Evolutionary conservation across 2,329 filamentous ascomycete species (phyloP).

Genomic region (Penicillium sp.): DNA sequence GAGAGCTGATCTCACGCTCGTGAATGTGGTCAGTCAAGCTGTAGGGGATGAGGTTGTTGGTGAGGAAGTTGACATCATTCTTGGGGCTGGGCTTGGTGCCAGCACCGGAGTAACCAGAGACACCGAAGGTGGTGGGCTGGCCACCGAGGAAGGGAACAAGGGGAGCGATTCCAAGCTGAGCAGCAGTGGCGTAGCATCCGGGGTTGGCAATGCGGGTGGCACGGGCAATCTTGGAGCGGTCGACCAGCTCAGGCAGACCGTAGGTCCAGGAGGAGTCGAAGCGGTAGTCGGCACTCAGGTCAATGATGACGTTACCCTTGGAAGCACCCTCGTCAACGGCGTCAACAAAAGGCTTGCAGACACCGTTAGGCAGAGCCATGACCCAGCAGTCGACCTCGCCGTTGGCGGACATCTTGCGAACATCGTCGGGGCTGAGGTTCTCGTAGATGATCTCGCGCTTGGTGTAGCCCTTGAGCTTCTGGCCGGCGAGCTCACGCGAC

Average conservation of each 20-base stretch:
- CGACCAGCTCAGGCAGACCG: constrained; percentile 81
- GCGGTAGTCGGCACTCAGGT: constrained; percentile 94
- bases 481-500: constrained; percentile 85
- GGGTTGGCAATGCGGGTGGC: constrained; percentile 87
- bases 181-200: constrained; percentile 92
- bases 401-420: constrained; percentile 78
- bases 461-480: constrained; percentile 83
- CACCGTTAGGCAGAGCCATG: constrained; percentile 93
- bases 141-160: constrained; percentile 76
- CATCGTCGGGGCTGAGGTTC: constrained; percentile 83
- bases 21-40: constrained; percentile 92
- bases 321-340: constrained; percentile 73
- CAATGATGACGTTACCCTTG: constrained; percentile 75
- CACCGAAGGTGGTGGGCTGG: constrained; percentile 81
- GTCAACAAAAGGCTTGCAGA: constrained; percentile 91
- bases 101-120: constrained; percentile 91
- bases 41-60: constrained; percentile 88
- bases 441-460: constrained; percentile 93
- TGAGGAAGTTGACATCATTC: constrained; percentile 83
- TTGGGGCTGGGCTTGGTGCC: constrained; percentile 92
- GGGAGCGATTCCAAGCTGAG: constrained; percentile 85
- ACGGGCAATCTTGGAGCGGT: constrained; percentile 72
- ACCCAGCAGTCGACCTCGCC: constrained; percentile 94
- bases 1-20: constrained; percentile 82
- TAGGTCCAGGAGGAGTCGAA: constrained; percentile 88